Base-by-base conservation (phyloP, 495 filamentous ascomycete species). In the Podospora australis region DNA sequence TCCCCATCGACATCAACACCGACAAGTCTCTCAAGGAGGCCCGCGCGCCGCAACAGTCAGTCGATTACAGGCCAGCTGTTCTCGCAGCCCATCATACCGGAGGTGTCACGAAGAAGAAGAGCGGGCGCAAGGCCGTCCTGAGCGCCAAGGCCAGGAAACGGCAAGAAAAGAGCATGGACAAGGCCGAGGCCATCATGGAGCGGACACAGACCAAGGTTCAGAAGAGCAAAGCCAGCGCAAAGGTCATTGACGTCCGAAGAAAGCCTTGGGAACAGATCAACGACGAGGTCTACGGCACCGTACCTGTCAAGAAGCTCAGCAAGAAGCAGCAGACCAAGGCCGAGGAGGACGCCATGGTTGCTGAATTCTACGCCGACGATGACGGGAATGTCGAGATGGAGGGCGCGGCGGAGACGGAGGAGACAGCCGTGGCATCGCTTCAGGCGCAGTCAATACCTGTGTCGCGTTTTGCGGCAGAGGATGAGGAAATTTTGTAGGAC, bases 11-110 rank as follows among this genome's bases (percentile, higher is more conserved):
- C 61, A 78, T 87, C 64, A 71, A 89, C 60, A 72, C 80, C 50
- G 86, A 90, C 69, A 87, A 88, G 68, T 88, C 86, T 2, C 67
- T 90, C 29, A 81, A 80, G 54, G 62, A 77, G 42, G 69, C 78
- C 39, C 76, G 78, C 38, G 73, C 78, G 9, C 78, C 82, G 1
- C 39, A 70, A 20, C 70, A 78, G 25, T 71, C 74, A 3, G 62
- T 68, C 28, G 58, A 69, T 46, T 50, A 71, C 32, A 77, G 77
- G 6, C 75, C 83, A 25, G 78, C 80, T 4, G 67, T 87, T 41
- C 75, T 90, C 20, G 70, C 78, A 0, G 69, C 73, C n/a, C 75
- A 82, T 52, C 70, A 74, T 46, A 74, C 68, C 47, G 72, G 78
- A 16, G 86, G 87, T 21, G 72, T 90, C 7, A 67, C 74, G 20